Evolutionary conservation across 257 asterid species (phyloP).

Genomic region (Fraxinus cuspidata): DNA sequence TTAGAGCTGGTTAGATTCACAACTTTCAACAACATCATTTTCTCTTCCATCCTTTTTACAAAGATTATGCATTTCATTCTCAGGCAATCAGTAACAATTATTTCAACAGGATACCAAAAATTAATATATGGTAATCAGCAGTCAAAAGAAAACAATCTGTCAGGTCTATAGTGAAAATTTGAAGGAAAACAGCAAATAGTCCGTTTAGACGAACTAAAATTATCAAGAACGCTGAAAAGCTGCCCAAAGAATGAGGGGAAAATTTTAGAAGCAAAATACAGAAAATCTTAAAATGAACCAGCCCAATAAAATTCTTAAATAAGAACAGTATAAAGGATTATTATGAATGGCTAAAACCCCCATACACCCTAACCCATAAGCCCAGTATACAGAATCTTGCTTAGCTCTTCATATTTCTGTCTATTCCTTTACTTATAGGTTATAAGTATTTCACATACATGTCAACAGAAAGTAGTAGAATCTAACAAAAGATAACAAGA

Average conservation of each 20-base stretch:
- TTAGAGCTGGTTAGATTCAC: neutral
- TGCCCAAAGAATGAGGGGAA: neutral
- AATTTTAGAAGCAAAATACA: neutral
- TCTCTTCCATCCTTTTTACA: neutral
- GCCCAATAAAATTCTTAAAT: neutral
- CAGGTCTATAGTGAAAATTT: neutral
- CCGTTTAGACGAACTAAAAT: neutral
- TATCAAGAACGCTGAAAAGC: neutral
- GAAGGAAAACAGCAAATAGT: neutral
- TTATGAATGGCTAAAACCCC: neutral
- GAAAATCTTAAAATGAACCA: neutral
- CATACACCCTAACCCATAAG: neutral
- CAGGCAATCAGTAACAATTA: neutral
- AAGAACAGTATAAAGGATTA: neutral
- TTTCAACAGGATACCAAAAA: neutral
- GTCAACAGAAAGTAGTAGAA: neutral
- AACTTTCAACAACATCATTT: neutral
- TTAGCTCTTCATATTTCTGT: neutral
- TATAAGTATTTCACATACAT: neutral
- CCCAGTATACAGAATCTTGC: neutral
- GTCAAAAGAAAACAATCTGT: neutral
- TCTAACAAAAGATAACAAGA: constrained; percentile 1
- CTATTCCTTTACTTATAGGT: neutral
- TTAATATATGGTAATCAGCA: neutral
- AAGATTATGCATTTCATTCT: neutral